Percentiles rank a stretch among this genome's conserved stretches.
phyloP scores from a whole-genome alignment of 768 basidiomycete species.

The Mycena filopes region DNA sequence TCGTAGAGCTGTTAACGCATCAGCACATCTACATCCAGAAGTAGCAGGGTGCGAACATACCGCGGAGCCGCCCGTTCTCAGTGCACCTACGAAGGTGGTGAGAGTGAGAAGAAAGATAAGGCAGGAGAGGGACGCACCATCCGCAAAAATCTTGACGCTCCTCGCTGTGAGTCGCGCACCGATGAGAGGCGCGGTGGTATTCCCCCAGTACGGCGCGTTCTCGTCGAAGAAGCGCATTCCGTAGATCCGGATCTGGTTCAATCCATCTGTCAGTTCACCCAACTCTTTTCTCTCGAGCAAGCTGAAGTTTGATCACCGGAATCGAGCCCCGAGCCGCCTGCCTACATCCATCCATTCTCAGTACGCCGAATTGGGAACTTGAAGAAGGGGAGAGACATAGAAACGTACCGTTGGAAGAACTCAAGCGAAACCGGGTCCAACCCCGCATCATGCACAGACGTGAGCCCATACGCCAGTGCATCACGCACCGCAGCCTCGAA shows the following conservation, averaged over 20 bases:
- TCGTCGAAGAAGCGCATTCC: conserved; percentile 67
- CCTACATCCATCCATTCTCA: conserved; percentile 53
- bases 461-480: conserved; percentile 81
- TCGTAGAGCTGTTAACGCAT: conserved; percentile 54
- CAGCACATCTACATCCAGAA: too few relatives aligned
- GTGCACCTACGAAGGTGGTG: neutral
- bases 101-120: too few relatives aligned
- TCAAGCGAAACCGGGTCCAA: conserved; percentile 59
- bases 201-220: conserved; percentile 73
- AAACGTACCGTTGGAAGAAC: conserved; percentile 73
- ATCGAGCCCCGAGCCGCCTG: conserved; percentile 73
- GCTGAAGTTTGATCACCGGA: too few relatives aligned
- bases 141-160: conserved; percentile 79
- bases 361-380: too few relatives aligned
- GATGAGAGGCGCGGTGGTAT: conserved; percentile 62
- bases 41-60: too few relatives aligned
- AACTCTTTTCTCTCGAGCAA: too few relatives aligned
- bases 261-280: too few relatives aligned
- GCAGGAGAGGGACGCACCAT: too few relatives aligned
- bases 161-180: conserved; percentile 72
- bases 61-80: conserved; percentile 18
- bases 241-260: conserved; percentile 70
- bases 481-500: conserved; percentile 71
- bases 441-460: conserved; percentile 88
- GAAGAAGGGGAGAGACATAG: too few relatives aligned